phyloP scores from a whole-genome alignment of 345 rosid species.

The Syzygium aromaticum region DNA sequence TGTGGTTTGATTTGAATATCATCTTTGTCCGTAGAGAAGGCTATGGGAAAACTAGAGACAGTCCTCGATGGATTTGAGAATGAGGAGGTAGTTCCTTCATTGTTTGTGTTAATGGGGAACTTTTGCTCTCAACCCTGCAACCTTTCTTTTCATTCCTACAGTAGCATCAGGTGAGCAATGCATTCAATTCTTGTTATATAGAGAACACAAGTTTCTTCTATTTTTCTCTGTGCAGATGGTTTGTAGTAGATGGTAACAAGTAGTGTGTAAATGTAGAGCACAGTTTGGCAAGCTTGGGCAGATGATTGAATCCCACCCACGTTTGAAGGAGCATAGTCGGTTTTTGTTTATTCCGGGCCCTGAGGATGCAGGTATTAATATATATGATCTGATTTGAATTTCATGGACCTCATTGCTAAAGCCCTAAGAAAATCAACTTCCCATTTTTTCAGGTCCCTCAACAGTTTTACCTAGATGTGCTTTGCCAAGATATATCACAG shows the following conservation, averaged over 20 bases:
- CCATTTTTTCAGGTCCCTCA: constrained; percentile 66
- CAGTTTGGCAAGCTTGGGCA: constrained; percentile 81
- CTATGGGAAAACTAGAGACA: constrained; percentile 58
- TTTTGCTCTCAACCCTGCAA: constrained; percentile 81
- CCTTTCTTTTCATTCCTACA: constrained; percentile 65
- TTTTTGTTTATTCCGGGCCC: constrained; percentile 93
- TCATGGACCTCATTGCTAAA: neutral
- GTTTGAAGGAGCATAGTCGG: constrained; percentile 67
- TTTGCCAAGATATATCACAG: constrained; percentile 66
- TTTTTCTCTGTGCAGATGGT: neutral
- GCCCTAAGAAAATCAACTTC: neutral
- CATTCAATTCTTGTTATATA: neutral
- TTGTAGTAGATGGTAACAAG: neutral
- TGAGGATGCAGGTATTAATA: constrained; percentile 67
- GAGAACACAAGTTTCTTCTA: neutral
- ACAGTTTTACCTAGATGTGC: constrained; percentile 70
- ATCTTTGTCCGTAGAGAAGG: constrained; percentile 56
- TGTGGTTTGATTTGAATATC: constrained; percentile 22
- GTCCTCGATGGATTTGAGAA: constrained; percentile 77
- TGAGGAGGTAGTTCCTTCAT: constrained; percentile 75
- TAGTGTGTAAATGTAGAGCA: constrained; percentile 22
- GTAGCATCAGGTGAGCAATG: constrained; percentile 59
- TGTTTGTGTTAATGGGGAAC: constrained; percentile 95
- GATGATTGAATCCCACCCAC: constrained; percentile 66
- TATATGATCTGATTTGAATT: neutral